These are phyloP conservation scores for Avena insularis DNA, from an alignment of 176 grass and related monocot genomes.

Conservation along the genomic window DNA sequence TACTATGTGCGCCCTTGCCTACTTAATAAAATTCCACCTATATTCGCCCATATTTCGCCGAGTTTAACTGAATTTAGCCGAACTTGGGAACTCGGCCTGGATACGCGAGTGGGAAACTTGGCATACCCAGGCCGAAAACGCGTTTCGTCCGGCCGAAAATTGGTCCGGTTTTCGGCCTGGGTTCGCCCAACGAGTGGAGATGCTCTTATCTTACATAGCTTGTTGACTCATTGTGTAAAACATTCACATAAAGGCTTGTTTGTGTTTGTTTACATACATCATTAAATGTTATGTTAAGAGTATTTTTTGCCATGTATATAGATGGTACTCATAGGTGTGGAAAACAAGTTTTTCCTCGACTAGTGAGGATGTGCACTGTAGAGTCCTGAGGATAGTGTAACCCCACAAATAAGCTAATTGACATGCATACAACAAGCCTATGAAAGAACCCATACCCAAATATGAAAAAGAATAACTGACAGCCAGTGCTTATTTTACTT, in stretches of 20 bases:
- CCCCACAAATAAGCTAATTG: background rate
- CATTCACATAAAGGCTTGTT: background rate
- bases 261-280: background rate
- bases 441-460: background rate
- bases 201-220: background rate
- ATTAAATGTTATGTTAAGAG: conserved; percentile 10
- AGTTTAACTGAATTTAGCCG: too few species aligned
- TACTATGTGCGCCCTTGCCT: too few species aligned
- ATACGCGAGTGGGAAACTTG: too few species aligned
- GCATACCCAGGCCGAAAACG: too few species aligned
- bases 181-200: too few species aligned
- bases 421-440: conserved; percentile 27
- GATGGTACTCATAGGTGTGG: background rate
- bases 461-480: conserved; percentile 11
- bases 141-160: too few species aligned
- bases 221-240: background rate
- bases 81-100: too few species aligned
- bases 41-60: too few species aligned
- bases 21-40: too few species aligned
- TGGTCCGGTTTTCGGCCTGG: too few species aligned
- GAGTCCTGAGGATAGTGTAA: background rate
- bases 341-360: background rate
- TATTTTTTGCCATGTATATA: conserved; percentile 1
- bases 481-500: conserved; percentile 23
- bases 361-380: background rate